Conservation (phyloP, 139 green algal genomes). For the Tetratostichococcus sp. region DNA sequence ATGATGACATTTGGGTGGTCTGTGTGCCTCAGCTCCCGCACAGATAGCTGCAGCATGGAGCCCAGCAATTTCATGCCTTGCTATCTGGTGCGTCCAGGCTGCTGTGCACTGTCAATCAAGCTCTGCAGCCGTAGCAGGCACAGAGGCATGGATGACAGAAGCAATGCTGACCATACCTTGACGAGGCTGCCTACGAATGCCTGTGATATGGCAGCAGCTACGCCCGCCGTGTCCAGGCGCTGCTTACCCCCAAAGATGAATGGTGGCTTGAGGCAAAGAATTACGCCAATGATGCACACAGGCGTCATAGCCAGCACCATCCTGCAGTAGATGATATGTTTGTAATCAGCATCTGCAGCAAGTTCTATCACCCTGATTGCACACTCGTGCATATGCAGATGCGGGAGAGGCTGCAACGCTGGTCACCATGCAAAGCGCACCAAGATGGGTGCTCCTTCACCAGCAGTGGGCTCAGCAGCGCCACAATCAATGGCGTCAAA, state of each 20-base stretch:
- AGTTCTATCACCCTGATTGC: too few species aligned
- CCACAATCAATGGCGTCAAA: slow-evolving; percentile 23
- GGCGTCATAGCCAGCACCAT: neutral
- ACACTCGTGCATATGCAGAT: too few species aligned
- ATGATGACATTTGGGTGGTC: neutral
- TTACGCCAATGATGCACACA: neutral
- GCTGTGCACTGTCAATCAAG: too few species aligned
- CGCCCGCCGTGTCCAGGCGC: neutral
- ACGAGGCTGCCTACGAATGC: neutral
- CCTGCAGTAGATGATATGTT: neutral
- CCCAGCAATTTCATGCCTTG: too few species aligned
- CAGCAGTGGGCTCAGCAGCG: slow-evolving; percentile 4
- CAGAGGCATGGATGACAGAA: neutral
- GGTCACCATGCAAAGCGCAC: neutral
- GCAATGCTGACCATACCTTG: neutral
- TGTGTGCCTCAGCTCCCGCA: neutral
- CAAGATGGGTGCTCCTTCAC: neutral
- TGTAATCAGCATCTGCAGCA: too few species aligned
- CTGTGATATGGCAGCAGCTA: neutral
- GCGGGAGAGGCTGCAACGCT: too few species aligned
- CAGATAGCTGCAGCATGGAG: neutral
- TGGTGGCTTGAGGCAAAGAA: neutral
- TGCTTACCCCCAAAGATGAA: neutral
- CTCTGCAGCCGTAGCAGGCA: too few species aligned
- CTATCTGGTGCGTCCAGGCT: too few species aligned